phyloP scores from a whole-genome alignment of 208 protist genomes.

The Trichomonas tenax region DNA sequence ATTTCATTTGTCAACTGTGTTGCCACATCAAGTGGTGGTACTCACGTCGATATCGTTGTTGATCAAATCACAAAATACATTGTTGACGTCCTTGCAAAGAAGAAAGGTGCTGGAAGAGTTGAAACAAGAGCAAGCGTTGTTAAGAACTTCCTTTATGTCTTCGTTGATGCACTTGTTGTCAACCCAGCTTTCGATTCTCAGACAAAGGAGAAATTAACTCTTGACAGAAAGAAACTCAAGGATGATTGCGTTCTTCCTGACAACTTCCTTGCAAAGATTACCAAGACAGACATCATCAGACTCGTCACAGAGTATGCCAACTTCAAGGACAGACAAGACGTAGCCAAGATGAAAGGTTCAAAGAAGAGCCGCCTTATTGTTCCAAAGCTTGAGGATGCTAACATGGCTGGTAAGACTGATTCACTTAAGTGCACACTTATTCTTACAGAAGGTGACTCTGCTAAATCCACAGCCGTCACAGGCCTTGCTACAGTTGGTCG shows the following conservation, averaged over 20 bases:
- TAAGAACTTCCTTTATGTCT: constrained; percentile 90
- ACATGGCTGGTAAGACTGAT: constrained; percentile 83
- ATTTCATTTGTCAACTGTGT: constrained; percentile 99
- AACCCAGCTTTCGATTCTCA: constrained; percentile 98
- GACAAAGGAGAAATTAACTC: constrained; percentile 97
- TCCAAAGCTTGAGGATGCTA: constrained; percentile 98
- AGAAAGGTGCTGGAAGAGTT: neutral
- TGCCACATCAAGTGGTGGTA: constrained; percentile 89
- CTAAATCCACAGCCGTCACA: constrained; percentile 83
- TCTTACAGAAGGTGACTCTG: constrained; percentile 97
- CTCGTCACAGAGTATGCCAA: neutral
- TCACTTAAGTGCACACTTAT: constrained; percentile 94
- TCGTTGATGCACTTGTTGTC: constrained; percentile 95
- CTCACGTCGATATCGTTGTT: constrained; percentile 90
- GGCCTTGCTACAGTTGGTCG: constrained; percentile 86
- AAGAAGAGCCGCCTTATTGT: constrained; percentile 70
- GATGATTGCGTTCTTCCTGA: constrained; percentile 60
- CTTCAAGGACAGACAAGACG: constrained; percentile 40
- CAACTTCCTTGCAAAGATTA: neutral
- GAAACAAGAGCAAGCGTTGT: neutral
- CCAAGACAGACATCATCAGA: neutral
- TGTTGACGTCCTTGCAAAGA: neutral
- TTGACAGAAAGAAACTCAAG: constrained; percentile 75
- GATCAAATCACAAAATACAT: constrained; percentile 62
- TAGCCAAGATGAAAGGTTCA: constrained; percentile 50